Evolutionary conservation across 192 early-diverging fungal species (phyloP).

Genomic region (Coemansia brasiliensis): DNA sequence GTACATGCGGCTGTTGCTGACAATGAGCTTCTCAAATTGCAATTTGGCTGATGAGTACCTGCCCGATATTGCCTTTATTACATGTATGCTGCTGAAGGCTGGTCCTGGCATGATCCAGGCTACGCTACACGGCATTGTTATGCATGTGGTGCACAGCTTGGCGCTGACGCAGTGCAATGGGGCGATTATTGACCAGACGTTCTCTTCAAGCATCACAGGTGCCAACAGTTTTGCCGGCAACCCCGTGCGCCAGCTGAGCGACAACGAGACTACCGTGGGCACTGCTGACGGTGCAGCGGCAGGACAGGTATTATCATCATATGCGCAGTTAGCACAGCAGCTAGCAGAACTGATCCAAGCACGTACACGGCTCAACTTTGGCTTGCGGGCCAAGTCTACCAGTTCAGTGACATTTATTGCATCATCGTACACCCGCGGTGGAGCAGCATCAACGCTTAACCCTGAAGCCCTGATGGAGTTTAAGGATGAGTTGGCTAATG

Average conservation of each 20-base stretch:
- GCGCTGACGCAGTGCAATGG: slow-evolving; percentile 80
- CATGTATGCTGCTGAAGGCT: slow-evolving; percentile 80
- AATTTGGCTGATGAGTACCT: slow-evolving; percentile 74
- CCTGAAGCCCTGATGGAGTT: slow-evolving; percentile 54
- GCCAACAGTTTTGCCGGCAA: slow-evolving; percentile 65
- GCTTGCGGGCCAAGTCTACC: slow-evolving; percentile 52
- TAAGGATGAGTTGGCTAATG: slow-evolving; percentile 41
- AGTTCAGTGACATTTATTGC: slow-evolving; percentile 55
- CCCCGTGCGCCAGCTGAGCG: slow-evolving; percentile 55
- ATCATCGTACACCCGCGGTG: slow-evolving; percentile 54
- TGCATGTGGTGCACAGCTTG: slow-evolving; percentile 87
- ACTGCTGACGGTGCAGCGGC: slow-evolving; percentile 22
- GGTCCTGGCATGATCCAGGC: slow-evolving; percentile 82
- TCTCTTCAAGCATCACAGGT: slow-evolving; percentile 69
- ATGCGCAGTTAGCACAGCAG: slow-evolving; percentile 61
- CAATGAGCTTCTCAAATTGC: slow-evolving; percentile 85
- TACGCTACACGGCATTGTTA: slow-evolving; percentile 91
- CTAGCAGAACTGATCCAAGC: slow-evolving; percentile 52
- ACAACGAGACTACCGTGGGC: background rate
- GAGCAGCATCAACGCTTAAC: slow-evolving; percentile 54
- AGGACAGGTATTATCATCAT: slow-evolving; percentile 60
- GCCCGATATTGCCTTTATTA: slow-evolving; percentile 84
- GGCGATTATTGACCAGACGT: slow-evolving; percentile 74
- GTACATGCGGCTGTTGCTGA: slow-evolving; percentile 82
- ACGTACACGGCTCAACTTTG: slow-evolving; percentile 51